A percentile compares a stretch with the other conserved stretches of the same genome.
Evolutionary conservation across 768 basidiomycete species (phyloP).

Genomic region (Royoungia palumana): DNA sequence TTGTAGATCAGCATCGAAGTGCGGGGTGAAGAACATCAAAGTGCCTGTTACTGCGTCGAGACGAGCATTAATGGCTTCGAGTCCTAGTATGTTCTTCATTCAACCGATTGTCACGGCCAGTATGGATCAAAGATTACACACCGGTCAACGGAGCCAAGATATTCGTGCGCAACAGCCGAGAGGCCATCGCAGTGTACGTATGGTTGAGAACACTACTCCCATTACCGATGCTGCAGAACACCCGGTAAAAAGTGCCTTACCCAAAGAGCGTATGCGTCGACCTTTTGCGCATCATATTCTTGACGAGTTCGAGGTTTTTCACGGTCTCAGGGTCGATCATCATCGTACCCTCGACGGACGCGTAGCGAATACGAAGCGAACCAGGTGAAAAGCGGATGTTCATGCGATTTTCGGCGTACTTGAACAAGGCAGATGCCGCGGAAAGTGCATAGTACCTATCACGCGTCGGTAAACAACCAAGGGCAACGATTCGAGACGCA

Average conservation of each 20-base stretch:
- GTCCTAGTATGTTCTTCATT: slow-evolving; percentile 3
- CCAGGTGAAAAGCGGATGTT: slow-evolving; percentile 66
- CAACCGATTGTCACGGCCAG: not conserved
- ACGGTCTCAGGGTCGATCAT: slow-evolving; percentile 90
- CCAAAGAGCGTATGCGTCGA: slow-evolving; percentile 76
- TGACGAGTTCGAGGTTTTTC: slow-evolving; percentile 84
- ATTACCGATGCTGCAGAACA: not conserved
- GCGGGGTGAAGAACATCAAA: not conserved
- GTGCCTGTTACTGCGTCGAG: slow-evolving; percentile 84
- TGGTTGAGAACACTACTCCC: slow-evolving; percentile 62
- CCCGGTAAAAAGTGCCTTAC: slow-evolving; percentile 35
- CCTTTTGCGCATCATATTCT: slow-evolving; percentile 65
- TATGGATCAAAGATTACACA: slow-evolving; percentile 21
- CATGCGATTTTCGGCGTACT: slow-evolving; percentile 67
- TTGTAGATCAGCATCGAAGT: slow-evolving; percentile 2
- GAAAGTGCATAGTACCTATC: slow-evolving; percentile 85
- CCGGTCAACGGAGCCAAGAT: slow-evolving; percentile 81
- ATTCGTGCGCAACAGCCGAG: slow-evolving; percentile 73
- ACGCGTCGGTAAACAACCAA: slow-evolving; percentile 5
- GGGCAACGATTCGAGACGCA: slow-evolving; percentile 7
- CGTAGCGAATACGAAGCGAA: slow-evolving; percentile 73
- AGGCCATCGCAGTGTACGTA: slow-evolving; percentile 89
- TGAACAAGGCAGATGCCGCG: slow-evolving; percentile 83
- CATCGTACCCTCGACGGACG: slow-evolving; percentile 87
- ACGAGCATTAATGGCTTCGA: slow-evolving; percentile 68